Base-by-base conservation (phyloP, 495 filamentous ascomycete species). In the Mycothermus thermophilus region DNA sequence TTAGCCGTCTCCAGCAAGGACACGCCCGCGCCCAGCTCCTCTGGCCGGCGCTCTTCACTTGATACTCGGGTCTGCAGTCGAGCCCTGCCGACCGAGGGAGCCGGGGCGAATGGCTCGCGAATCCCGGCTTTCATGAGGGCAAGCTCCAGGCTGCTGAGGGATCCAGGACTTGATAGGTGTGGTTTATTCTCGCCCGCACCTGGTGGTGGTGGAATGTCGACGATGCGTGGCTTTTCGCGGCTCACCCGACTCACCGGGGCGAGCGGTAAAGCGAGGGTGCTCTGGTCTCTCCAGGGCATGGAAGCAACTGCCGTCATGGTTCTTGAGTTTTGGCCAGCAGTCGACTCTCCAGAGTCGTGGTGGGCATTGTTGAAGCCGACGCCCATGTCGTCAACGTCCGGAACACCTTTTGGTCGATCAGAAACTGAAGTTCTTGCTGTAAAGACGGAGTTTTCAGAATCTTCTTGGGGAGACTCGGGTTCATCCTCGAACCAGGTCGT, bases 401-500 rank as follows among this genome's bases (percentile, higher is more conserved):
- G 14, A 4, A 17, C 23, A 7, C 27, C 15, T 16, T 31, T 30
- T 12, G 32, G 37, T 5, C 17, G n/a, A 1, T 23, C 22, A 3
- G 26, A 35, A 41, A 41, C 8, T 8, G 38, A 41, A 26, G 18
- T 41, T 21, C 25, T 30, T 16, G 12, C 38, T n/a, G 38, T 41
- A 10, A 25, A 27, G 8, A 22, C 26, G 2, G 26, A 20, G 25
- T 16, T 33, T 4, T 5, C 21, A 11, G 34, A 21, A 3, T 23
- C 26, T n/a, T 41, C 21, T 8, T 19, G 19, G 5, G 27, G 17
- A 20, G 26, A 27, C 8, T 52, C 52, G n/a, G 19, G 32, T 6
- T 61, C 54, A 14, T 43, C 43, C 25, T 60, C 55, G 21, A 49
- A 54, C 59, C 59, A 63, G 13, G 46, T 56, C 22, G 49, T 37